A percentile compares a stretch with the other conserved stretches of the same genome.
These are phyloP conservation scores for Chamaecrista fasciculata DNA, from an alignment of 306 rosid species.

Conservation along the genomic window DNA sequence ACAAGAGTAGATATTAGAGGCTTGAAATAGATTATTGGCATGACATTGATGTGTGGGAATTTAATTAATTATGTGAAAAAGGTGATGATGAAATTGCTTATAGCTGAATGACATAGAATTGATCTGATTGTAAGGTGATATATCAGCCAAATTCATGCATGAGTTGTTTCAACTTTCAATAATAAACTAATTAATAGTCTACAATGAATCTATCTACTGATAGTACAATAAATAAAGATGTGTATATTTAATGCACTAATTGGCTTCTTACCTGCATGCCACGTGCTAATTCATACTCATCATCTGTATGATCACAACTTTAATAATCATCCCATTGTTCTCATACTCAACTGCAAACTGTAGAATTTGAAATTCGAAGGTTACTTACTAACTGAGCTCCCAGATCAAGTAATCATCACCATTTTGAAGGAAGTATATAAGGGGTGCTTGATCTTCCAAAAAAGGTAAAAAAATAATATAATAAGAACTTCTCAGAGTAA, in stretches of 20 bases:
- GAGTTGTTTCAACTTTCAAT: not conserved
- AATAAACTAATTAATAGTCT: not conserved
- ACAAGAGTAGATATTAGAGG: not conserved
- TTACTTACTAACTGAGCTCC: slow-evolving; percentile 27
- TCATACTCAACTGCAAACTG: slow-evolving; percentile 84
- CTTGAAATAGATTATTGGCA: not conserved
- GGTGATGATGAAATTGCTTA: slow-evolving; percentile 1
- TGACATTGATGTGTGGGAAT: not conserved
- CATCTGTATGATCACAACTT: slow-evolving; percentile 68
- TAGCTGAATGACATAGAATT: not conserved
- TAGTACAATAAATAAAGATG: not conserved
- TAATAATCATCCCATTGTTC: slow-evolving; percentile 49
- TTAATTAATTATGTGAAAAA: not conserved
- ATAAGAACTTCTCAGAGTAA: not conserved
- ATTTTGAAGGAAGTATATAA: slow-evolving; percentile 1
- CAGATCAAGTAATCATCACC: not conserved
- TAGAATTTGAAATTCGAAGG: slow-evolving; percentile 11
- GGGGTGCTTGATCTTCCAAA: not conserved
- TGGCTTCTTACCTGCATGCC: not conserved
- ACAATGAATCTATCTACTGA: not conserved
- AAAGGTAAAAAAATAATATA: not conserved
- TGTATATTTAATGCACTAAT: not conserved
- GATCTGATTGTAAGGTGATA: not conserved
- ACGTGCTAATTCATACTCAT: not conserved
- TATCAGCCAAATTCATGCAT: not conserved